Base-by-base conservation (phyloP, 345 rosid species). In the Lumnitzera racemosa region DNA sequence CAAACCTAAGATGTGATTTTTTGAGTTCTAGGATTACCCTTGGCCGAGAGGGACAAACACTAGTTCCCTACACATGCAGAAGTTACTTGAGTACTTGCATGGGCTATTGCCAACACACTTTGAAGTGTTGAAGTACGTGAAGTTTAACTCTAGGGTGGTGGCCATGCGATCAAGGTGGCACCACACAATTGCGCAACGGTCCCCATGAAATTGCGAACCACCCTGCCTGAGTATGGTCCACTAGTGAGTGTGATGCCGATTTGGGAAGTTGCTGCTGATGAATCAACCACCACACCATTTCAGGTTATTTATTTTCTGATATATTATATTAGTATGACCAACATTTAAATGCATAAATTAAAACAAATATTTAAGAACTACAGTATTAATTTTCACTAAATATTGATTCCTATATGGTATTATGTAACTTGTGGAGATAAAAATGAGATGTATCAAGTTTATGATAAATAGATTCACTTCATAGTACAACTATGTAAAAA, bases 21-120 rank as follows among this genome's bases (percentile, higher is more conserved):
- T 85, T 51, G 96, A 92, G 77, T 92, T 89, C 81, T 70, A 89
- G 24, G 98, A 92, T 64, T 87, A 82, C 56, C 94, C 83, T 20
- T 92, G 98, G 98, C 83, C 41, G 69, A 76, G n/a, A 79, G 96
- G 67, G 94, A 87, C 50, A n/a, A 88, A 79, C 12, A 61, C 74
- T 0, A 64, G 51, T 89, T 87, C 62, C 98, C 98, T 51, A 69
- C 86, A 46, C 70, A 87, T 61, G 13, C 57, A 43, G 89, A 89
- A 76, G 58, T 92, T n/a, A 16, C 53, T 87, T 62, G 96, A 87
- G 15, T 92, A 89, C 81, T 76, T 89, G 74, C 81, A 80, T 23
- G n/a, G 79, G 88, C 27, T 92, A 87, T 57, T n/a, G n/a, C 96
- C 87, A 47, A 65, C 70, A 27, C 83, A 78, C 68, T 87, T 87